Percentiles rank a stretch among this genome's conserved stretches.
phyloP scores from a whole-genome alignment of 257 asterid genomes.

The Przewalskia tangutica region DNA sequence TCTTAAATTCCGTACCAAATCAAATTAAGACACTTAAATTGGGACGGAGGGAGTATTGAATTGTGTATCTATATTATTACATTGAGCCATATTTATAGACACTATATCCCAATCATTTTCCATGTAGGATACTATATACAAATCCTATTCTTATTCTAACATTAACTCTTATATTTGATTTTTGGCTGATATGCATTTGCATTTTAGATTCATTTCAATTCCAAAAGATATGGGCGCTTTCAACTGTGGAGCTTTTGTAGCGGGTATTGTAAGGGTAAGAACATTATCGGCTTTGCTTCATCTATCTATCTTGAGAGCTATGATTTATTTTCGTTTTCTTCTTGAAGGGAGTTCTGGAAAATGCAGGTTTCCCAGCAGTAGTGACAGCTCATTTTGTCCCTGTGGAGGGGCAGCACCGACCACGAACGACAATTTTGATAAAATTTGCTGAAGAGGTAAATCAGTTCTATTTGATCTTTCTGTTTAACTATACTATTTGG shows the following conservation, averaged over 20 bases:
- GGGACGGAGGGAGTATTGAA: no score
- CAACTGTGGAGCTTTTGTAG: constrained; percentile 95
- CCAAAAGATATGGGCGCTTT: constrained; percentile 98
- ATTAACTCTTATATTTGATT: not conserved
- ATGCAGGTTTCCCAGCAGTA: constrained; percentile 90
- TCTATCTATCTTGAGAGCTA: not conserved
- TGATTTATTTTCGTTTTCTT: constrained; percentile 12
- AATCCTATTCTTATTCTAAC: no score
- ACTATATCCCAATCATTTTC: no score
- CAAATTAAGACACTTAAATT: no score
- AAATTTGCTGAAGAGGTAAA: constrained; percentile 91
- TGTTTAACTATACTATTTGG: not conserved
- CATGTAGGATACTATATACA: no score
- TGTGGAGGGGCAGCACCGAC: constrained; percentile 86
- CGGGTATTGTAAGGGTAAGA: constrained; percentile 83
- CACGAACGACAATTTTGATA: constrained; percentile 87
- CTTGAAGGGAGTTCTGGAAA: constrained; percentile 82
- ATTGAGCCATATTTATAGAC: no score
- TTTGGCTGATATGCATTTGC: constrained; percentile 12
- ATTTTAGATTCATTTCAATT: constrained; percentile 67
- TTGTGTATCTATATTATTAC: no score
- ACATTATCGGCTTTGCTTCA: not conserved
- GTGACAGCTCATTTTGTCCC: constrained; percentile 97
- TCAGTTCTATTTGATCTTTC: not conserved
- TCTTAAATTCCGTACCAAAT: no score